A percentile compares a stretch with the other conserved stretches of the same genome.
Evolutionary conservation across 1,284 basidiomycete species (phyloP).

Genomic region (Ustilago vetiveriae): DNA sequence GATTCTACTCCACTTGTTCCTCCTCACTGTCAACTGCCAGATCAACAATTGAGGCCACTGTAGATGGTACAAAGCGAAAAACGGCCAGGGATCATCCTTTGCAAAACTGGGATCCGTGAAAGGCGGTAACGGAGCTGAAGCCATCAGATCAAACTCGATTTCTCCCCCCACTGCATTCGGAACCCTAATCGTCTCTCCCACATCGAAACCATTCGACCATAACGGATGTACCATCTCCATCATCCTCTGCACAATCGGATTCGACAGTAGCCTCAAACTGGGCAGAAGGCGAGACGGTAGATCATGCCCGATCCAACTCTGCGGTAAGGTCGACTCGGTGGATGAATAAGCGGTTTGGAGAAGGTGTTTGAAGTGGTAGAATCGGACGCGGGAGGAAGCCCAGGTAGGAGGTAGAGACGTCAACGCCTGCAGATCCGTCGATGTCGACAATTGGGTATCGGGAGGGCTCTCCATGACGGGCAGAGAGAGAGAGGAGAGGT

Average conservation of each 20-base stretch:
- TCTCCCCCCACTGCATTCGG: no score
- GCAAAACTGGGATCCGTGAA: slow-evolving; percentile 47
- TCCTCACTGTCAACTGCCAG: slow-evolving; percentile 40
- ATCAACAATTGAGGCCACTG: slow-evolving; percentile 53
- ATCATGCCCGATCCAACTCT: slow-evolving; percentile 68
- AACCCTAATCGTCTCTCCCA: no score
- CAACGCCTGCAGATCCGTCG: slow-evolving; percentile 14
- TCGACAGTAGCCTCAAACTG: background rate
- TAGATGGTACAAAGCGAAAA: slow-evolving; percentile 53
- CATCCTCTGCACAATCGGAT: background rate
- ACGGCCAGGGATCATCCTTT: slow-evolving; percentile 50
- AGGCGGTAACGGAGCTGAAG: slow-evolving; percentile 28
- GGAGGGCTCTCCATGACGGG: slow-evolving; percentile 35
- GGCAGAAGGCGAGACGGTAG: slow-evolving; percentile 66
- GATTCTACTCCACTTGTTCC: slow-evolving; percentile 47
- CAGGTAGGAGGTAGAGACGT: slow-evolving; percentile 24
- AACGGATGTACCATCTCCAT: slow-evolving; percentile 24
- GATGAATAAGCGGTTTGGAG: slow-evolving; percentile 32
- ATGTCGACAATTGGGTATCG: background rate
- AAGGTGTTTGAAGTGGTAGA: slow-evolving; percentile 42
- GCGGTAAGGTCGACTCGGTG: slow-evolving; percentile 36
- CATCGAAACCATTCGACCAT: no score
- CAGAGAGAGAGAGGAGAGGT: slow-evolving; percentile 33
- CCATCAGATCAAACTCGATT: slow-evolving; percentile 19
- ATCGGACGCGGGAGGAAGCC: slow-evolving; percentile 26